Base-by-base conservation (phyloP, 257 asterid species). In the Buddleja alternifolia region DNA sequence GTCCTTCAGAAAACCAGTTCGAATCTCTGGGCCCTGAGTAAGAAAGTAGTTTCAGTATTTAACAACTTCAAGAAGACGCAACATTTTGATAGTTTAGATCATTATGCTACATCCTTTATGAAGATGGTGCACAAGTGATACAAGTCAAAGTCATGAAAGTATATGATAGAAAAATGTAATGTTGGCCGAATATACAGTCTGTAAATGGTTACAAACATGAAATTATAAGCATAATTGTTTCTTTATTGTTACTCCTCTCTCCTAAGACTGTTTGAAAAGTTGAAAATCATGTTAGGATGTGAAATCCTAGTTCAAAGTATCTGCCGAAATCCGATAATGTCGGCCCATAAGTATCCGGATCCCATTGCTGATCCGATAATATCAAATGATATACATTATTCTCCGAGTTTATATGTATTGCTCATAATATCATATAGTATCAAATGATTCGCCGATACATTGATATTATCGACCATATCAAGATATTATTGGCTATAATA, bases 11-110 rank as follows among this genome's bases (percentile, higher is more conserved):
- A 90, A 90, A 70, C 95, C 97, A 23, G 97, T 88, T 53, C 97
- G 86, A 54, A 90, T 90, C 84, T 90, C 97, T 45, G 97, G 97
- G 0, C 97, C 95, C 95, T 90, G 76, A 58, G 69, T 29, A 44
- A 60, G 66, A 47, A 61, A 67, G 40, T 55, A 32, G 10, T 16
- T 55, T 54, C 41, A 74, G 37, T 59, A 63, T 25, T 40, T n/a
- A 67, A 41, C 29, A 29, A 54, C 15, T 77, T 55, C 39, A 46
- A 34, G 25, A 15, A 36, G 15, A 46, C 20, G 47, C 40, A 19
- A 50, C 10, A 47, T 10, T 25, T 51, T 11, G 25, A 42, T 44
- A 57, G 25, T n/a, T 16, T 21, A 73, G 63, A 55, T 10, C 55
- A 57, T 40, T n/a, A 54, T 47, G 39, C 36, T 39, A 10, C n/a